Conservation (phyloP, 2,329 filamentous ascomycete species). For the Pyricularia sp. region DNA sequence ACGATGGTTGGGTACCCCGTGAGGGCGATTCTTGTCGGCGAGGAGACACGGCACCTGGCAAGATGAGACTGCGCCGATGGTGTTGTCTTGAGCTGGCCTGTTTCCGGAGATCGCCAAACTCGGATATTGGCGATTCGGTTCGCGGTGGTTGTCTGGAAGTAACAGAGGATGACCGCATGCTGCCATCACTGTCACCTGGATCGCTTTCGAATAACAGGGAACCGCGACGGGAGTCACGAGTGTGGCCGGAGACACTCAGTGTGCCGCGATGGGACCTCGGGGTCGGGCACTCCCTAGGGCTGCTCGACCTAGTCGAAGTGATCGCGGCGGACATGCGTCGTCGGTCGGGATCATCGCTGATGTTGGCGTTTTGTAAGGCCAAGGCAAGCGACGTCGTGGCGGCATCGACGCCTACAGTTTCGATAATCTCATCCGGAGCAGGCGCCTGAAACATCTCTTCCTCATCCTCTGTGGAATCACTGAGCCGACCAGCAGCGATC, state of each 20-base stretch:
- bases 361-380: constrained; percentile 34
- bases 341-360: constrained; percentile 25
- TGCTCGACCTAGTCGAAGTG: constrained; percentile 74
- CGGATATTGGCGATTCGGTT: constrained; percentile 83
- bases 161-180: constrained; percentile 66
- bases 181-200: constrained; percentile 74
- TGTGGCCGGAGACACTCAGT: constrained; percentile 42
- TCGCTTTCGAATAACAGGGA: constrained; percentile 79
- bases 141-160: constrained; percentile 54
- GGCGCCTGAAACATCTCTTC: constrained; percentile 35
- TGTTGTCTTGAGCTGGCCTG: constrained; percentile 69
- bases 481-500: constrained; percentile 73
- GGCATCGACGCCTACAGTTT: constrained; percentile 34
- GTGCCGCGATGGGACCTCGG: constrained; percentile 66
- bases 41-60: constrained; percentile 66
- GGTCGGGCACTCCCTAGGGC: constrained; percentile 80
- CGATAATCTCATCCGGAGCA: constrained; percentile 18
- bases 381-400: constrained; percentile 43
- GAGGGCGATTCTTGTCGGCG: constrained; percentile 83
- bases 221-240: constrained; percentile 55
- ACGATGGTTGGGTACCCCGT: constrained; percentile 51
- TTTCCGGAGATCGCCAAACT: constrained; percentile 62
- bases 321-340: constrained; percentile 44
- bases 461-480: constrained; percentile 57
- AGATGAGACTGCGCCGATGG: constrained; percentile 74